Evolutionary conservation across 345 rosid genomes (phyloP), one percentile per base, ranked within the genome.

Genomic region (Erysimum cheiranthoides): DNA sequence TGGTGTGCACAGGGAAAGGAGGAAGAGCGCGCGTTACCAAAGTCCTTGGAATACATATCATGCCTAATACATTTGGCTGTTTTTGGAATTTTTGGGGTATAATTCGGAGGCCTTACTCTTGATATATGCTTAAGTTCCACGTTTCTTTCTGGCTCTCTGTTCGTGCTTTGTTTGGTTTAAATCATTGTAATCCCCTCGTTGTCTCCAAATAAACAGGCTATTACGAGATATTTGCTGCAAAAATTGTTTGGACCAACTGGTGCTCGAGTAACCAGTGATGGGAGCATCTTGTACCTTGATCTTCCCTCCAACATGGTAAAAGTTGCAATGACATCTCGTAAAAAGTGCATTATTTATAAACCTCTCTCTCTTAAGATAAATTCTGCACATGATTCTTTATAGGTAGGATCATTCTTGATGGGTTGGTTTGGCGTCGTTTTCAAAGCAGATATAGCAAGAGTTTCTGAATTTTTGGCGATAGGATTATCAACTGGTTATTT

Each of bases 371-470:
- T 49, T n/a, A 25, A 21, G 3, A 17, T 63, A 8, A 35, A 50
- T 49, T 35, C 11, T 42, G 9, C 14, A 50, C 7, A 46, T 62
- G 68, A 12, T 67, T 57, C 54, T n/a, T 74, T 62, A 9, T 31
- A 89, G 97, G 87, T 95, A 25, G 99, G 99, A 45, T 95, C 97
- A 43, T 95, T 95, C 86, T 78, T 95, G 85, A 95, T 95, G 99
- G 99, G 97, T 12, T 92, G 97, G 99, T 84, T 71, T 70, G 99
- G 99, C 47, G 85, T 92, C 60, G 90, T 92, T 25, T 95, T 88
- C 84, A 92, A 89, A 88, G 80, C 62, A 73, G 83, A 89, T 77
- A 88, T 92, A 82, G 80, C 85, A 5, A 73, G 59, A 10, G 78
- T 90, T 35, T 95, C 97, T 12, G 85, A 85, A 57, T 77, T 84